Evolutionary conservation across 768 basidiomycete species (phyloP).

Genomic region (Podaxis carcinomalis): DNA sequence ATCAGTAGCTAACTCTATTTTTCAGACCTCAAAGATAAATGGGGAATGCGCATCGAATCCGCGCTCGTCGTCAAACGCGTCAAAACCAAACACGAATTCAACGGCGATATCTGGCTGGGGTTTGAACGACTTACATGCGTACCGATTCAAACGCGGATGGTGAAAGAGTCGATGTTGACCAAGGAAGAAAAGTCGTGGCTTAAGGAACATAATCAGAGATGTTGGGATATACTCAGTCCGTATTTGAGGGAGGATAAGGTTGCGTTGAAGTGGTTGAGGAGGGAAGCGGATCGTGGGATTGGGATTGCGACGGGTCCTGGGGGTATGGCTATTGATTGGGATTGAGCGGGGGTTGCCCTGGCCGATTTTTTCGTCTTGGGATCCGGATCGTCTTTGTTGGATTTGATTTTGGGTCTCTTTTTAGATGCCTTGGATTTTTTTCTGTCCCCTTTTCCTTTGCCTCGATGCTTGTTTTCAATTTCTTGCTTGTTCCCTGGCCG

Average conservation of each 20-base stretch:
- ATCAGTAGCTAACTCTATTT: constrained; percentile 12
- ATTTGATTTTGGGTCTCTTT: constrained; percentile 2
- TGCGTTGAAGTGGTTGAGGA: constrained; percentile 74
- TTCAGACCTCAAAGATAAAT: constrained; percentile 69
- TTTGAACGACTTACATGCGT: constrained; percentile 94
- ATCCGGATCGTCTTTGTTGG: not conserved
- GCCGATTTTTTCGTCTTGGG: no score
- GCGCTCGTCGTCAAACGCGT: constrained; percentile 69
- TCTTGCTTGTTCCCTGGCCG: not conserved
- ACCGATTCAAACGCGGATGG: constrained; percentile 89
- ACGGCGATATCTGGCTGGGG: constrained; percentile 76
- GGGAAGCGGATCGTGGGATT: constrained; percentile 72
- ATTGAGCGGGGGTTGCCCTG: constrained; percentile 36
- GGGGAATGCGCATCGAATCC: constrained; percentile 92
- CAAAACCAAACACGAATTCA: constrained; percentile 68
- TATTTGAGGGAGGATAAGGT: constrained; percentile 74
- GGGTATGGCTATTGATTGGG: constrained; percentile 79
- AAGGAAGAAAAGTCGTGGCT: constrained; percentile 88
- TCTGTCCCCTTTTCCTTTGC: not conserved
- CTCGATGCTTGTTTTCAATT: not conserved
- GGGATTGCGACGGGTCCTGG: constrained; percentile 67
- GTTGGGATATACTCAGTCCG: constrained; percentile 60
- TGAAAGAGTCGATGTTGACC: constrained; percentile 78
- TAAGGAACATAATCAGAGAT: constrained; percentile 81
- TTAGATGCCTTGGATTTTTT: not conserved